Percentiles rank a stretch among this genome's conserved stretches.
Conservation (phyloP, 257 asterid genomes). For the Solanum paucissectum region DNA sequence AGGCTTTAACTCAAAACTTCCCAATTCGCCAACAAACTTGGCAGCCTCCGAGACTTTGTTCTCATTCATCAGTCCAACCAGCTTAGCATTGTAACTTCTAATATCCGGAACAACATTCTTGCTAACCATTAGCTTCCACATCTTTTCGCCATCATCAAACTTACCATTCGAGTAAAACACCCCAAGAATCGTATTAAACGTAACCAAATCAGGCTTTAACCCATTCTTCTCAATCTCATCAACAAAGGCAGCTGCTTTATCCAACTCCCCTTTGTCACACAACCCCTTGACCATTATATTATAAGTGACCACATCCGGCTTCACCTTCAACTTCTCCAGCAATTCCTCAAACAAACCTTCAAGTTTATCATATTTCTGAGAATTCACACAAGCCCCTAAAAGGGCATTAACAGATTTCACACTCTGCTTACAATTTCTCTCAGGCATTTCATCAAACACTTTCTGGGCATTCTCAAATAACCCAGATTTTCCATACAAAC, state of each 20-base stretch:
- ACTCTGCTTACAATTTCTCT: constrained; percentile 18
- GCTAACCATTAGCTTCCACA: constrained; percentile 24
- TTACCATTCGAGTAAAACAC: constrained; percentile 15
- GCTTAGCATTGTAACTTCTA: constrained; percentile 23
- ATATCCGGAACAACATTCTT: constrained; percentile 18
- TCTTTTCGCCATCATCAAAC: constrained; percentile 29
- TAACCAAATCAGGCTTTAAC: constrained; percentile 20
- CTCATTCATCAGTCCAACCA: constrained; percentile 22
- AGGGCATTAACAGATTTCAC: constrained; percentile 35
- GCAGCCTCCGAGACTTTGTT: constrained; percentile 15
- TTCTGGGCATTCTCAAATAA: constrained; percentile 29
- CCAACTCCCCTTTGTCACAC: constrained; percentile 21
- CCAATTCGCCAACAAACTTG: constrained; percentile 20
- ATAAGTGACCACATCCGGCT: constrained; percentile 25
- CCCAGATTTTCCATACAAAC: constrained; percentile 24
- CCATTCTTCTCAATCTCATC: constrained; percentile 23
- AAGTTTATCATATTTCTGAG: constrained; percentile 13
- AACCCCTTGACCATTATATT: constrained; percentile 32
- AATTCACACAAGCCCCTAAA: constrained; percentile 28
- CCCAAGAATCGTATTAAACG: constrained; percentile 26
- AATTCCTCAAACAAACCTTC: constrained; percentile 21
- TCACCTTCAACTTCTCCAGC: constrained; percentile 13
- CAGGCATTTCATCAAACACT: constrained; percentile 41
- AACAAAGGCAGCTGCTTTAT: constrained; percentile 7
- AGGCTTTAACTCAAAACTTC: constrained; percentile 9